A percentile compares a stretch with the other conserved stretches of the same genome.
Conservation (phyloP, 2,329 filamentous ascomycete genomes). For the Scortechinia acanthostroma region DNA sequence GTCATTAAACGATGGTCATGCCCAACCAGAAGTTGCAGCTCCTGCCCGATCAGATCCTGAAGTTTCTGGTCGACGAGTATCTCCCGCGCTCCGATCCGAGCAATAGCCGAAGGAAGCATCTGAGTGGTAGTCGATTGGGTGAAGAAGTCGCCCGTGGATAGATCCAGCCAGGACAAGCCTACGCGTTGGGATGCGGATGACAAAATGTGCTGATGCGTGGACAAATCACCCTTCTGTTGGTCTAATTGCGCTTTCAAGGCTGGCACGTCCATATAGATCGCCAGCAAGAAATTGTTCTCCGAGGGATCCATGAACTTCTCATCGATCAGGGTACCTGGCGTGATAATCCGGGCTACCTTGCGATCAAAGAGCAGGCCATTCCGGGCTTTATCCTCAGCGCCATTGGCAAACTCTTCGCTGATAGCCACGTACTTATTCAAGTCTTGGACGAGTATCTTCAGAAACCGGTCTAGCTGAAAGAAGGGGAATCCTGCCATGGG, state of each 20-base stretch:
- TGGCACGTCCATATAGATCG: slow-evolving; percentile 32
- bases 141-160: slow-evolving; percentile 68
- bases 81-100: slow-evolving; percentile 61
- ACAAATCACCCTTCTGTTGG: slow-evolving; percentile 11
- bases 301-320: slow-evolving; percentile 69
- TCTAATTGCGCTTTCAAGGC: slow-evolving; percentile 9
- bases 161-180: slow-evolving; percentile 65
- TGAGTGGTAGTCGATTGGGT: slow-evolving; percentile 54
- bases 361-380: slow-evolving; percentile 59
- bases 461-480: slow-evolving; percentile 62
- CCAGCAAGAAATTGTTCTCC: slow-evolving; percentile 65
- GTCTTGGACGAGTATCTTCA: slow-evolving; percentile 68
- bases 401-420: slow-evolving; percentile 60
- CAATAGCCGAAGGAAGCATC: slow-evolving; percentile 52
- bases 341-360: slow-evolving; percentile 60
- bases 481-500: slow-evolving; percentile 69
- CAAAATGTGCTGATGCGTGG: not conserved
- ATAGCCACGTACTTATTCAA: slow-evolving; percentile 67
- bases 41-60: slow-evolving; percentile 30
- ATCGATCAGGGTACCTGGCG: slow-evolving; percentile 67
- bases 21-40: slow-evolving; percentile 39
- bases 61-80: slow-evolving; percentile 50
- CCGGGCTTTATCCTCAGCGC: slow-evolving; percentile 41
- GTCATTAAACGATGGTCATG: slow-evolving; percentile 51
- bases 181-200: slow-evolving; percentile 23